Conservation (phyloP, 2,329 filamentous ascomycete species). For the Claviceps purpurea region DNA sequence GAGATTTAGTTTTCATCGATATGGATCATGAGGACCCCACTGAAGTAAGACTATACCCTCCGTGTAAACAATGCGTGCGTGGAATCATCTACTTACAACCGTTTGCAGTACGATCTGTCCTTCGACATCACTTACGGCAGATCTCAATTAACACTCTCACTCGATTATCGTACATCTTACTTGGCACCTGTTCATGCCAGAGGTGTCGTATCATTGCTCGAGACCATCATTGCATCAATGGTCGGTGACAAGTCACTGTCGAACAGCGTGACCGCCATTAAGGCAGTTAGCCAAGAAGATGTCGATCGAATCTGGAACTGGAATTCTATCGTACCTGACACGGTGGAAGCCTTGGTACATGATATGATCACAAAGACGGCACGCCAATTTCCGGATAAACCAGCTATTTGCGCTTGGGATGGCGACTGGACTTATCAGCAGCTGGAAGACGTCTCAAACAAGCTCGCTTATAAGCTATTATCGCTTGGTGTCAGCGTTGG, state of each 20-base stretch:
- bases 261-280: background rate
- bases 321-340: slow-evolving; percentile 8
- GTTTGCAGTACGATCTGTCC: background rate
- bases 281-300: background rate
- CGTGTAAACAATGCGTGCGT: background rate
- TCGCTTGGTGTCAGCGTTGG: background rate
- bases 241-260: background rate
- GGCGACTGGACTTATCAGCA: slow-evolving; percentile 26
- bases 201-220: slow-evolving; percentile 1
- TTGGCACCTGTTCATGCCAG: background rate
- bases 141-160: background rate
- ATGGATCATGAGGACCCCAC: slow-evolving; percentile 2
- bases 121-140: slow-evolving; percentile 1
- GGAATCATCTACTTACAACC: background rate
- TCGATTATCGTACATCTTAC: background rate
- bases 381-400: slow-evolving; percentile 1
- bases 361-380: slow-evolving; percentile 10
- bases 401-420: slow-evolving; percentile 18
- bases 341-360: slow-evolving; percentile 10
- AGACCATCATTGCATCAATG: background rate
- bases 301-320: slow-evolving; percentile 8
- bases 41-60: background rate
- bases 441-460: slow-evolving; percentile 10
- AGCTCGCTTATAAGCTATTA: slow-evolving; percentile 8
- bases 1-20: background rate